Evolutionary conservation across 2,329 filamentous ascomycete genomes (phyloP).

Genomic region (Daldinia eschscholtzii): DNA sequence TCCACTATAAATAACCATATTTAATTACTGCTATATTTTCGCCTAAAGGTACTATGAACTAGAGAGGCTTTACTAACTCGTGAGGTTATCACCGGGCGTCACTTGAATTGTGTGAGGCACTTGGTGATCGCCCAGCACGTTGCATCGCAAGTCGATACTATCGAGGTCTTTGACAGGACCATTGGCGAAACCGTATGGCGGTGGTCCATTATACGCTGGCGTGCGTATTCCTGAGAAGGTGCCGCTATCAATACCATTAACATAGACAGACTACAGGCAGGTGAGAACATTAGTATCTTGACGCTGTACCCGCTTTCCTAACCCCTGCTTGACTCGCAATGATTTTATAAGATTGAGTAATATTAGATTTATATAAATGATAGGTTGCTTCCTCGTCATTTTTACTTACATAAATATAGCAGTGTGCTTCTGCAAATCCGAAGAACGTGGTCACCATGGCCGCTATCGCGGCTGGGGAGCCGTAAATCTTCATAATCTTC

Average conservation of each 20-base stretch:
- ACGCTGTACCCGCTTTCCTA: too few relatives aligned
- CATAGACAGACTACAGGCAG: constrained; percentile 24
- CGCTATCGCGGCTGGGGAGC: background rate
- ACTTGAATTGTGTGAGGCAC: constrained; percentile 31
- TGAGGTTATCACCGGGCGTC: constrained; percentile 30
- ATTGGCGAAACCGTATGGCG: constrained; percentile 29
- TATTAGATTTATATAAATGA: background rate
- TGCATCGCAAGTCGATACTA: constrained; percentile 35
- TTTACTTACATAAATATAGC: constrained; percentile 3
- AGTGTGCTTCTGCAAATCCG: background rate
- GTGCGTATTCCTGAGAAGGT: constrained; percentile 30
- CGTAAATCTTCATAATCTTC: background rate
- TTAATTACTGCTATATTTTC: too few relatives aligned
- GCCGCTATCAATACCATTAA: constrained; percentile 31
- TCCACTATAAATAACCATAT: constrained; percentile 18
- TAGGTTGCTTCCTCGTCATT: background rate
- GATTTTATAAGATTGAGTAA: background rate
- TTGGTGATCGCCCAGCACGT: constrained; percentile 31
- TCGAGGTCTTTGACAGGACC: constrained; percentile 32
- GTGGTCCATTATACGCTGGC: constrained; percentile 30
- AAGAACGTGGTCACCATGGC: background rate
- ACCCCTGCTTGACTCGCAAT: background rate
- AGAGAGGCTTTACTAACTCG: constrained; percentile 13
- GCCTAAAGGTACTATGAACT: background rate
- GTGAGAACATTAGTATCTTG: background rate